Conservation (phyloP, 164 flowering plant genomes). For the Nymphaea colorata region DNA sequence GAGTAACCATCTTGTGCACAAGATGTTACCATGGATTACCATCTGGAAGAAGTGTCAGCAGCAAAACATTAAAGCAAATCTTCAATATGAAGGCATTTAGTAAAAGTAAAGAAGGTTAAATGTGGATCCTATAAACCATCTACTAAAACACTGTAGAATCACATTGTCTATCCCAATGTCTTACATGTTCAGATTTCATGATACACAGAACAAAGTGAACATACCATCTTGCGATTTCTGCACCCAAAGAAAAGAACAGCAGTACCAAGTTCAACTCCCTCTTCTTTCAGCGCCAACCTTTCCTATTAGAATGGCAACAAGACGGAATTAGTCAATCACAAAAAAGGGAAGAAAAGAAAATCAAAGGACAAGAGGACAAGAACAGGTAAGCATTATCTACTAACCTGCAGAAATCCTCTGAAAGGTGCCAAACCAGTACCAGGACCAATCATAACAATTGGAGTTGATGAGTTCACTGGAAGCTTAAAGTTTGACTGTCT, state of each 20-base stretch:
- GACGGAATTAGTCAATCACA: background rate
- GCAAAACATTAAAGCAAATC: no score
- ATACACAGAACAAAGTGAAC: background rate
- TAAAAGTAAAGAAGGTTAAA: no score
- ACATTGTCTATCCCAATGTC: no score
- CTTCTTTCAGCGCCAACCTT: constrained; percentile 55
- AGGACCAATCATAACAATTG: constrained; percentile 80
- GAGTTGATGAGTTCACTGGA: constrained; percentile 52
- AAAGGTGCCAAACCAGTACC: constrained; percentile 94
- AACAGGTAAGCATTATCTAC: constrained; percentile 22
- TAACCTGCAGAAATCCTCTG: constrained; percentile 85
- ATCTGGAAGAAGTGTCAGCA: no score
- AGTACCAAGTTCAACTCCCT: constrained; percentile 61
- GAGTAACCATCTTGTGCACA: no score
- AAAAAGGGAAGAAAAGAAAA: background rate
- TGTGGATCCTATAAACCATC: no score
- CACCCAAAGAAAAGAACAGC: constrained; percentile 81
- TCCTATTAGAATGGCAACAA: constrained; percentile 36
- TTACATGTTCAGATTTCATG: no score
- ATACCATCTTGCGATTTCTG: constrained; percentile 72
- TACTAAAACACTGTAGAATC: no score
- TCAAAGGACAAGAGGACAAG: constrained; percentile 63
- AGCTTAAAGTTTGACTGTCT: constrained; percentile 73
- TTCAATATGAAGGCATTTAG: no score
- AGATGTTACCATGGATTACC: no score